Evolutionary conservation across 495 filamentous ascomycete species (phyloP).

Genomic region (Xylaria nigripes): DNA sequence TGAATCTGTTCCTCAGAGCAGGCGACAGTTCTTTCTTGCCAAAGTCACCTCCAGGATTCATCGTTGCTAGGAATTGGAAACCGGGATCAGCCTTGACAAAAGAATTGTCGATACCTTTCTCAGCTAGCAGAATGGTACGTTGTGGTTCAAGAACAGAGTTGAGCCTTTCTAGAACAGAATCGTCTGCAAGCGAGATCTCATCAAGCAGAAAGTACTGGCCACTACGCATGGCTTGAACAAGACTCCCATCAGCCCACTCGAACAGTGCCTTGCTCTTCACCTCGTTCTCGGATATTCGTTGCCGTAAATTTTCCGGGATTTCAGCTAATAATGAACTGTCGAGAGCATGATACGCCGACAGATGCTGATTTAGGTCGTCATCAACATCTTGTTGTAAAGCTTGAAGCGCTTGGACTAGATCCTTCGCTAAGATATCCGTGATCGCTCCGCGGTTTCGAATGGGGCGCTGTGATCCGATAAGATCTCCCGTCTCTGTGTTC

Average conservation of each 20-base stretch:
- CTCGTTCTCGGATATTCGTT: constrained; percentile 51
- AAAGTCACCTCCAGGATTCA: constrained; percentile 98
- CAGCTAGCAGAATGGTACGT: constrained; percentile 79
- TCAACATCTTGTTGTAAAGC: constrained; percentile 22
- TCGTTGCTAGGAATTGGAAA: constrained; percentile 95
- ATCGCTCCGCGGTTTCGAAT: constrained; percentile 73
- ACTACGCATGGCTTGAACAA: constrained; percentile 90
- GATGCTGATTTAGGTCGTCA: constrained; percentile 26
- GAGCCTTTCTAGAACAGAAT: constrained; percentile 90
- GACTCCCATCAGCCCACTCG: constrained; percentile 90
- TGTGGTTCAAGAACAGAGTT: constrained; percentile 95
- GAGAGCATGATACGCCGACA: constrained; percentile 35
- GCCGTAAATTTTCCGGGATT: constrained; percentile 43
- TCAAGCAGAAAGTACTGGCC: constrained; percentile 90
- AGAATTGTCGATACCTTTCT: constrained; percentile 79
- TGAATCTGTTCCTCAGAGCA: constrained; percentile 91
- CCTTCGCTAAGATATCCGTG: constrained; percentile 53
- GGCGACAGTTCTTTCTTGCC: constrained; percentile 96
- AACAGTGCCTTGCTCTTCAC: constrained; percentile 72
- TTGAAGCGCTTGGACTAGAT: constrained; percentile 46
- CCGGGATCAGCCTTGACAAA: constrained; percentile 67
- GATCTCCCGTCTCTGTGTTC: constrained; percentile 92
- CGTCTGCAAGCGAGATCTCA: constrained; percentile 95
- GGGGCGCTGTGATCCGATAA: constrained; percentile 92
- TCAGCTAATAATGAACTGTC: constrained; percentile 14